Conservation (phyloP, 805 yeast species). For the Zygosaccharomyces lentus region DNA sequence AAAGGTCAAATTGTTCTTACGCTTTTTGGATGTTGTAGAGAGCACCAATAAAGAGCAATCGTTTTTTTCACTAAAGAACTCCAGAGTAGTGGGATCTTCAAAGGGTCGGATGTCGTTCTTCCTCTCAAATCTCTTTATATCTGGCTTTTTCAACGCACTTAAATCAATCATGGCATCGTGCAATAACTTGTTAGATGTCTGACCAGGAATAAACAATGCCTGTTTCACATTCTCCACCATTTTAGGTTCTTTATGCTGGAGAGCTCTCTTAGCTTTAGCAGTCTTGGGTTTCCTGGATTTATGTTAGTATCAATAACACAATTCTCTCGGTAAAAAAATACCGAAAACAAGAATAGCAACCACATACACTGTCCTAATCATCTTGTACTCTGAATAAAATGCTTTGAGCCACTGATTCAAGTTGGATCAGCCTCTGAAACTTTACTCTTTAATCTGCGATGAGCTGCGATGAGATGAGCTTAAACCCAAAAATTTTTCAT, state of each 20-base stretch:
- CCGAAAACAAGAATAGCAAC: too few species aligned
- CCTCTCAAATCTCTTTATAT: conserved; percentile 76
- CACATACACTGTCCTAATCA: conserved; percentile 39
- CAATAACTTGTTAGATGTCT: conserved; percentile 67
- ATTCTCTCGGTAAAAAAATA: not conserved
- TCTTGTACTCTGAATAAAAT: conserved; percentile 7
- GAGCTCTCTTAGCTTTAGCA: conserved; percentile 92
- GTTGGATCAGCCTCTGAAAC: not conserved
- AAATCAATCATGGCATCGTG: conserved; percentile 90
- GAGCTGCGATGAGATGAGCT: conserved; percentile 8
- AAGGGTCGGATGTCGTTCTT: conserved; percentile 90
- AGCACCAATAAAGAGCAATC: conserved; percentile 82
- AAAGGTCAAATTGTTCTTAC: conserved; percentile 88
- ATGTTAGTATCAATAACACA: conserved; percentile 10
- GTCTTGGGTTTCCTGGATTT: conserved; percentile 74
- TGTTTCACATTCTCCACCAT: conserved; percentile 83
- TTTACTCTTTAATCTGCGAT: not conserved
- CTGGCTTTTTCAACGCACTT: conserved; percentile 87
- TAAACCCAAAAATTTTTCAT: conserved; percentile 6
- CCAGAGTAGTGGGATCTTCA: conserved; percentile 80
- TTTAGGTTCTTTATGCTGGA: conserved; percentile 84
- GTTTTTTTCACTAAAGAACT: conserved; percentile 92
- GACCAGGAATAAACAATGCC: conserved; percentile 89
- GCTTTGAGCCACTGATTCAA: not conserved
- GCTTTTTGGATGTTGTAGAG: conserved; percentile 76